phyloP scores from a whole-genome alignment of 2,329 filamentous ascomycete genomes.

The Fusarium floridanum region DNA sequence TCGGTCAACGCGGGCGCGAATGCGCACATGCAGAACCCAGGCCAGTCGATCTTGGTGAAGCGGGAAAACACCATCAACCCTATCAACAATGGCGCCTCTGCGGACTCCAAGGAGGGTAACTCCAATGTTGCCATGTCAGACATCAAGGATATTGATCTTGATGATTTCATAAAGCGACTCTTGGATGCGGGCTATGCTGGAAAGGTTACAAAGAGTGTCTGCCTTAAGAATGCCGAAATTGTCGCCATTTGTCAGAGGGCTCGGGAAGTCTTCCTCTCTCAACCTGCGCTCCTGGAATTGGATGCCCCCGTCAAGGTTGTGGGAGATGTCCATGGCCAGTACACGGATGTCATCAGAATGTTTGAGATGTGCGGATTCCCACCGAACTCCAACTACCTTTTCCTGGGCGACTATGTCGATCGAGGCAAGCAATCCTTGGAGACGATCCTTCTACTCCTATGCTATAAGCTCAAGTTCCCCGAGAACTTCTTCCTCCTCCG shows the following conservation, averaged over 20 bases:
- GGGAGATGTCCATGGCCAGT: conserved; percentile 99
- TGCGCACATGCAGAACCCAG: conserved; percentile 75
- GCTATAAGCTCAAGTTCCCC: conserved; percentile 99
- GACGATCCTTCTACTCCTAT: conserved; percentile 95
- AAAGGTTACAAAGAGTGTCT: conserved; percentile 98
- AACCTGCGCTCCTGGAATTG: conserved; percentile 91
- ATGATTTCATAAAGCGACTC: conserved; percentile 96
- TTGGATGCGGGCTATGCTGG: conserved; percentile 95
- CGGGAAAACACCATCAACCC: conserved; percentile 79
- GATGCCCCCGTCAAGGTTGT: conserved; percentile 98
- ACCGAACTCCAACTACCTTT: conserved; percentile 98
- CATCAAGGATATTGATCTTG: conserved; percentile 91
- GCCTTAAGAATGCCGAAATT: conserved; percentile 97
- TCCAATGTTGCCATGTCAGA: conserved; percentile 84
- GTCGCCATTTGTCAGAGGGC: conserved; percentile 91
- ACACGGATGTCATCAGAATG: conserved; percentile 95
- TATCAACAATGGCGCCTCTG: conserved; percentile 62
- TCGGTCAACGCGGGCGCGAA: conserved; percentile 71
- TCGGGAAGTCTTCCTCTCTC: conserved; percentile 88
- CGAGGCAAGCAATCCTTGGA: conserved; percentile 99
- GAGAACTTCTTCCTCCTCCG: conserved; percentile 99
- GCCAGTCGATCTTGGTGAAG: conserved; percentile 90
- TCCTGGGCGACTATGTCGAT: conserved; percentile 98
- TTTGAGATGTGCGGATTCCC: conserved; percentile 99
- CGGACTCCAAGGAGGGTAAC: conserved; percentile 61